Evolutionary conservation across 495 filamentous ascomycete species (phyloP), one percentile per base, ranked within the genome.

Genomic region (Penicillium flavigenum): DNA sequence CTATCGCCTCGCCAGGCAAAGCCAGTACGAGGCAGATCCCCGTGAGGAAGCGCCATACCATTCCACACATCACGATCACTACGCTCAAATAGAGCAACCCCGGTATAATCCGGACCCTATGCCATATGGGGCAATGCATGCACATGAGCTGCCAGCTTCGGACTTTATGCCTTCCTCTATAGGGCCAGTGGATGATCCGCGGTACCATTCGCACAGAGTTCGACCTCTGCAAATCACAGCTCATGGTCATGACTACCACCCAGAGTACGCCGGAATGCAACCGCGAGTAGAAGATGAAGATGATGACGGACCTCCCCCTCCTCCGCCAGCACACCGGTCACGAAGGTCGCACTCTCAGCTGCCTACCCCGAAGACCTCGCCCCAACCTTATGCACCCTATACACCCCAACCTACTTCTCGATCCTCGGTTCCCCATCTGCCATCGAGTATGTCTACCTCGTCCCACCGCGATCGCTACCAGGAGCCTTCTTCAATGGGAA

Each of bases 281-380:
- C 83, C 85, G 22, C 83, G 80, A 5, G 86, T 88, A 44, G 86
- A 88, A 63, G 86, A 88, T 66, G 86, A 84, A 46, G 81, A 83
- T n/a, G 79, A 85, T 29, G 78, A 83, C 43, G 69, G 58, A 2
- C 63, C 73, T 32, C 79, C 81, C 46, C 79, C 80, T 16, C 77
- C 77, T 55, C 75, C 74, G 20, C 78, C 79, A 51, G 75, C 71
- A 45, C 81, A 74, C 74, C 74, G 75, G 64, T 71, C 73, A 32
- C 64, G 62, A 17, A 58, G 72, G 63, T 65, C 62, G 14, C 68
- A 73, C 24, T 59, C 62, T 29, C 64, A 60, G 47, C 59, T 62
- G 57, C 57, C 63, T 19, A 39, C 50, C 38, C 60, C 72, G 58
- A 65, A 75, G 27, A 59, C 63, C 16, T 55, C 67, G 42, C 47